Evolutionary conservation across 768 basidiomycete genomes (phyloP), one percentile per base, ranked within the genome.

Genomic region (Panaeolus papilionaceus): DNA sequence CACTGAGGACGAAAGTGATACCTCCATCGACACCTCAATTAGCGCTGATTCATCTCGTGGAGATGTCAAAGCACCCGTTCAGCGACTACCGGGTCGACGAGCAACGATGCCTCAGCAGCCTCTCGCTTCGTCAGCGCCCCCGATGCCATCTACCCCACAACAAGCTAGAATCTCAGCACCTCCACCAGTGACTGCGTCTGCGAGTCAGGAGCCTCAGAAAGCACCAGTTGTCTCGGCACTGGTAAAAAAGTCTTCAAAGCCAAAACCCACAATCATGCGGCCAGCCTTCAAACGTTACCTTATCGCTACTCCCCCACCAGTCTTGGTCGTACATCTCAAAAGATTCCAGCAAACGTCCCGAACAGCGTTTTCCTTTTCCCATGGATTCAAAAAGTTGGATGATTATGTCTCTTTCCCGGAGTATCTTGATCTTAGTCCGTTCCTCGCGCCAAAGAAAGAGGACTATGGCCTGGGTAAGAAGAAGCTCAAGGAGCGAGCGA

Each of bases 211-310:
- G 8, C 40, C 14, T 14, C 40, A 64, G 6, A 62, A 12, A 61
- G 23, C 62, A 3, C 63, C 26, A 58, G 28, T 16, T 9, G 28
- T 33, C 14, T 37, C 63, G 26, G 49, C 67, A 42, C 70, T 49
- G 71, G 37, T 68, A 8, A 80, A 77, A 44, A 78, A 79, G 64
- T 68, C 74, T 9, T 68, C 75, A 8, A 78, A 76, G 62, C 78
- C 77, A 8, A 84, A 88, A 67, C 93, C 92, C 39, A 89, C 89
- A 62, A 83, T 97, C 61, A 85, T 92, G 79, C 88, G 94, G 1
- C 85, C 93, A 1, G 94, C 95, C 4, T 95, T 94, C 81, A 99
- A 99, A 79, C 92, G 96, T 12, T 99, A 98, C 78, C 89, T 99
- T 67, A 93, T 99, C 76, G 88, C 90, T 16, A 85, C 84, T 0